Evolutionary conservation across 2,329 filamentous ascomycete species (phyloP), one percentile per base, ranked within the genome.

Genomic region (Epichloe sibirici): DNA sequence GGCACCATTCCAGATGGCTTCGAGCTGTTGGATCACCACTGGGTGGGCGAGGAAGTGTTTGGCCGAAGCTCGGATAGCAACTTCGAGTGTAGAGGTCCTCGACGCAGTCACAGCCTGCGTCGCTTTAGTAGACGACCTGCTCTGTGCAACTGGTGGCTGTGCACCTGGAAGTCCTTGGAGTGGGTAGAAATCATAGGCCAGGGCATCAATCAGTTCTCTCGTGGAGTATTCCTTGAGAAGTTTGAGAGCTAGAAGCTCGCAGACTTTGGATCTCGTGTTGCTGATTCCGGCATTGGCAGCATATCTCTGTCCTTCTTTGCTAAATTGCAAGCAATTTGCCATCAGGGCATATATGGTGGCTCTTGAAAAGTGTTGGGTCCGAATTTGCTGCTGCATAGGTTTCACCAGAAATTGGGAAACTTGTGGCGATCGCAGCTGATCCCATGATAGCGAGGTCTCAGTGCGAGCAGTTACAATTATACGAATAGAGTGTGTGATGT

Each of bases 361-460:
- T 47, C 87, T 79, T 34, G 86, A 90, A 67, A 95, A 91, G 68
- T 95, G 88, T 49, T 86, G 82, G 15, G 81, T 76, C 55, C 85
- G 83, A 57, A 96, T 90, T 66, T 91, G 86, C 65, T 93, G 86
- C 68, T 93, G 89, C 74, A 96, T 93, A 2, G 91, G 91, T 73
- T 96, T 96, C 64, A 96, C 80, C 38, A 97, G 78, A 66, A 97
- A 97, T 65, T 95, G 90, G 15, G 90, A 95, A 53, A 97, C 85
- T 66, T 97, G 91, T 3, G 91, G 91, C n/a, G 90, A 95, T 57
- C 90, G 82, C 57, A 97, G 75, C 67, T 97, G 91, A 58, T 97
- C 91, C 90, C 90, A 97, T 15, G 89, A 85, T 49, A 97, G 72
- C 0, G 89, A 91, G 2, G 90, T 96, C 71, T 97, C 91, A 68